Base-by-base conservation (phyloP, 1,284 basidiomycete species). In the Ustilago nuda region DNA sequence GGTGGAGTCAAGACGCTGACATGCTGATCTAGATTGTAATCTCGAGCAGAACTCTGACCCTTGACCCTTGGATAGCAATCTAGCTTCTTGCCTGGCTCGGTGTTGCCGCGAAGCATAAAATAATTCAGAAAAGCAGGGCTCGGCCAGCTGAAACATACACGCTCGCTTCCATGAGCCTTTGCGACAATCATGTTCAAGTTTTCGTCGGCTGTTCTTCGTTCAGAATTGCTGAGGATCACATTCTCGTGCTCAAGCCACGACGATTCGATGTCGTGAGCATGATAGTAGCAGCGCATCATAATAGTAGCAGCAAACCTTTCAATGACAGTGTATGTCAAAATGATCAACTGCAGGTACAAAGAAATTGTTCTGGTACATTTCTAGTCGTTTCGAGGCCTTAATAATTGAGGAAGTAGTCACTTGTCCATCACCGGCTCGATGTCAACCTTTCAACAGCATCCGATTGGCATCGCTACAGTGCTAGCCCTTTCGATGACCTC, bases 81-180 rank as follows among this genome's bases (percentile, higher is more conserved):
- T 30, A 19, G 36, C 53, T 27, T 27, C 23, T 27, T 27, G 23
- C 23, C 23, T 37, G 48, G 39, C 37, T 43, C 27, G 48, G 35
- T 51, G 48, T 30, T 41, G 48, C 33, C 41, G 36, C 36, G 48
- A 46, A 59, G 43, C 8, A 33, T 36, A 43, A 53, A 33, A 33
- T 36, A 43, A 53, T 43, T 17, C 37, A 23, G 36, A 52, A 39
- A 56, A 50, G 17, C 41, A 56, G 53, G 27, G 36, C 53, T 56
- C 43, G 52, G 43, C 41, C 41, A 56, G 6, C 48, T 59, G 64
- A 61, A 35, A 66, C 58, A 61, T 56, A 48, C 46, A 66, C 64
- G 9, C 48, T 59, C 17, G 8, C 15, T 39, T 53, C 48, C 23
- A 32, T 30, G 56, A 12, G 55, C 51, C 41, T 54, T 35, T 46